These are phyloP conservation scores for Pythium phragmiticola DNA, from an alignment of 352 stramenopile species.

Conservation along the genomic window DNA sequence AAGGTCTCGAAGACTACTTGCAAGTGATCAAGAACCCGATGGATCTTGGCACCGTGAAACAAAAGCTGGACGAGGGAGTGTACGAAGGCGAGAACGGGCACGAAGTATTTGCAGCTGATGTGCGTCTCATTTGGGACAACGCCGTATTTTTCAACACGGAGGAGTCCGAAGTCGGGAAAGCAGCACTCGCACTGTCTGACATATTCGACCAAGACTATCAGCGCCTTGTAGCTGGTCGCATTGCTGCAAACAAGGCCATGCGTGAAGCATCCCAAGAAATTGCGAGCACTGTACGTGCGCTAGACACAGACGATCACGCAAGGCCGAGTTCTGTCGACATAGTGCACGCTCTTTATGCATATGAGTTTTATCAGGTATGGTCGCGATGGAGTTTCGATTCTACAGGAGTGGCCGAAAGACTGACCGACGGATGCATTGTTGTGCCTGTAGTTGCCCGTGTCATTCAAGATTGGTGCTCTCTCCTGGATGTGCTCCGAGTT, in stretches of 20 bases:
- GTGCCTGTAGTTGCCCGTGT: slow-evolving; percentile 29
- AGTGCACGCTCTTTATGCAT: slow-evolving; percentile 66
- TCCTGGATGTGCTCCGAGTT: slow-evolving; percentile 35
- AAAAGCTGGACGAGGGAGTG: slow-evolving; percentile 62
- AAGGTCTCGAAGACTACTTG: slow-evolving; percentile 86
- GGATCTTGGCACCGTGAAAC: slow-evolving; percentile 89
- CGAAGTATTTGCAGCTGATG: slow-evolving; percentile 66
- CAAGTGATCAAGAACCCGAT: slow-evolving; percentile 88
- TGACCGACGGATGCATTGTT: not conserved
- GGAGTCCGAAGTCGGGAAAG: slow-evolving; percentile 70
- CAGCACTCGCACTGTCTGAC: slow-evolving; percentile 68
- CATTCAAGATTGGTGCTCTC: slow-evolving; percentile 30
- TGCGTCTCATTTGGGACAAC: slow-evolving; percentile 87
- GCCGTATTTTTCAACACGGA: slow-evolving; percentile 75
- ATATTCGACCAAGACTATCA: slow-evolving; percentile 84
- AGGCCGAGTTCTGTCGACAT: slow-evolving; percentile 50
- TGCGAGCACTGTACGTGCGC: slow-evolving; percentile 1
- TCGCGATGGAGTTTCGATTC: not conserved
- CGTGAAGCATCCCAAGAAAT: slow-evolving; percentile 40
- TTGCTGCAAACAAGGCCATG: slow-evolving; percentile 55
- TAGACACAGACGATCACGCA: slow-evolving; percentile 25
- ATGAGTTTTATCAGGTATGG: slow-evolving; percentile 65
- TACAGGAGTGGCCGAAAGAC: not conserved
- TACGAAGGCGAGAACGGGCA: slow-evolving; percentile 66
- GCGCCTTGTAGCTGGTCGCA: slow-evolving; percentile 59